These are phyloP conservation scores for Fraxinus greggii DNA, from an alignment of 305 asterid species.

Conservation along the genomic window DNA sequence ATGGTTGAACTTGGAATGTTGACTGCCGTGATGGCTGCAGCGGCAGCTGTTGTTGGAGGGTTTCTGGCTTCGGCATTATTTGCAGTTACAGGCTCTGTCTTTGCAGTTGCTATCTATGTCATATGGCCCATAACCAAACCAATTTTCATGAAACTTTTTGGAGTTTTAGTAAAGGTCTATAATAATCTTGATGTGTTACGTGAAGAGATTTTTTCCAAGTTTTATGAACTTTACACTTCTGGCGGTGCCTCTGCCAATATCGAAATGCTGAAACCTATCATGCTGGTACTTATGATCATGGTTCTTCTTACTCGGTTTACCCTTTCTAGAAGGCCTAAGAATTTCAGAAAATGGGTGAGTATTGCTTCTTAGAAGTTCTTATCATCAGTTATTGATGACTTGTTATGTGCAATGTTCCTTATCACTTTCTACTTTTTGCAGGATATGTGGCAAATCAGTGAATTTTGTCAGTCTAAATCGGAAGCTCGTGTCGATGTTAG, in stretches of 20 bases:
- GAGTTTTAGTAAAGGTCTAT: not conserved
- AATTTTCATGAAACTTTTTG: not conserved
- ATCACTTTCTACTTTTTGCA: constrained; percentile 41
- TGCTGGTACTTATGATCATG: constrained; percentile 72
- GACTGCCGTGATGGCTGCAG: constrained; percentile 1
- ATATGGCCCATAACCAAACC: not conserved
- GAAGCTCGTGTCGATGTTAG: constrained; percentile 99
- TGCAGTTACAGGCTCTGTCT: not conserved
- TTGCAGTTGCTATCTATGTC: not conserved
- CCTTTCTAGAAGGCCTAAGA: constrained; percentile 89
- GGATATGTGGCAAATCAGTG: constrained; percentile 99
- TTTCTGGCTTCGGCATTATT: not conserved
- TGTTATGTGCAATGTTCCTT: constrained; percentile 20
- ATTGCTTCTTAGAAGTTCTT: constrained; percentile 27
- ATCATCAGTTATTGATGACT: constrained; percentile 18
- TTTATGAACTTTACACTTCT: constrained; percentile 52
- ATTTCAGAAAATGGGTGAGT: constrained; percentile 89
- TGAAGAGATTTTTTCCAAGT: constrained; percentile 8
- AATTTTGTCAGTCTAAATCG: constrained; percentile 91
- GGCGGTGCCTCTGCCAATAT: constrained; percentile 79
- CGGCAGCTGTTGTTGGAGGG: not conserved
- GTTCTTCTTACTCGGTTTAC: constrained; percentile 89
- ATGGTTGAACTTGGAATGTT: constrained; percentile 2
- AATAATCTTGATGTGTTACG: not conserved
- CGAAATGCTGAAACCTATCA: constrained; percentile 71